A percentile compares a stretch with the other conserved stretches of the same genome.
Evolutionary conservation across 2,329 filamentous ascomycete genomes (phyloP).

Genomic region (Fusarium graminum): DNA sequence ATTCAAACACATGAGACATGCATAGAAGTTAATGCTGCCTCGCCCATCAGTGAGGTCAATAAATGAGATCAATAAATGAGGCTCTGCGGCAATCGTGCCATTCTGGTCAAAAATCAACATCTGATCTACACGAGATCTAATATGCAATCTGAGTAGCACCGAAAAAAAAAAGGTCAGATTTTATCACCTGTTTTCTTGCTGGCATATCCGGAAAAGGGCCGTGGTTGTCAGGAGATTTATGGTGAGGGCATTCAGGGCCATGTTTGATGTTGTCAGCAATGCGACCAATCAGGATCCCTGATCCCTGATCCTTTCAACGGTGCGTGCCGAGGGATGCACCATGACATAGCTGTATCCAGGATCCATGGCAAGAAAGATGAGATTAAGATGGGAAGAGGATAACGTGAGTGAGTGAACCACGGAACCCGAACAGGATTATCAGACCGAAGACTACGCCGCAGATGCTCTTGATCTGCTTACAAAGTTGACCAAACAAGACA

Average conservation of each 20-base stretch:
- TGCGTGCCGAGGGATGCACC: constrained; percentile 22
- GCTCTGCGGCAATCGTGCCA: constrained; percentile 28
- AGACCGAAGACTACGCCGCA: constrained; percentile 18
- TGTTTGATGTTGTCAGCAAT: constrained; percentile 16
- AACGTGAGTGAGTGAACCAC: constrained; percentile 15
- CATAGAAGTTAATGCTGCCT: background rate
- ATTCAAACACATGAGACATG: background rate
- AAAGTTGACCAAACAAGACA: background rate
- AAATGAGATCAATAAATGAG: constrained; percentile 7
- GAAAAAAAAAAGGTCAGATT: constrained; percentile 23
- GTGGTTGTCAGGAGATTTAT: constrained; percentile 34
- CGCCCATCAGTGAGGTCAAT: background rate
- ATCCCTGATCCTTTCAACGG: constrained; percentile 6
- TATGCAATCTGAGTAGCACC: constrained; percentile 26
- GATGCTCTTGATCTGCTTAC: background rate
- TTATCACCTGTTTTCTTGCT: constrained; percentile 28
- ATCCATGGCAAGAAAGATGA: constrained; percentile 14
- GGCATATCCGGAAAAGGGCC: constrained; percentile 30
- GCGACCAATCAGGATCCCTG: constrained; percentile 27
- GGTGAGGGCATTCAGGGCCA: constrained; percentile 31
- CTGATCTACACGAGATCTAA: constrained; percentile 33
- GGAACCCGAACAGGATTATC: constrained; percentile 19
- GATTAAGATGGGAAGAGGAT: constrained; percentile 23
- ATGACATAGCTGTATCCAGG: constrained; percentile 32
- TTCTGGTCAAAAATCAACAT: constrained; percentile 31